A percentile compares a stretch with the other conserved stretches of the same genome.
Conservation (phyloP, 345 rosid species). For the Citrus inodora region DNA sequence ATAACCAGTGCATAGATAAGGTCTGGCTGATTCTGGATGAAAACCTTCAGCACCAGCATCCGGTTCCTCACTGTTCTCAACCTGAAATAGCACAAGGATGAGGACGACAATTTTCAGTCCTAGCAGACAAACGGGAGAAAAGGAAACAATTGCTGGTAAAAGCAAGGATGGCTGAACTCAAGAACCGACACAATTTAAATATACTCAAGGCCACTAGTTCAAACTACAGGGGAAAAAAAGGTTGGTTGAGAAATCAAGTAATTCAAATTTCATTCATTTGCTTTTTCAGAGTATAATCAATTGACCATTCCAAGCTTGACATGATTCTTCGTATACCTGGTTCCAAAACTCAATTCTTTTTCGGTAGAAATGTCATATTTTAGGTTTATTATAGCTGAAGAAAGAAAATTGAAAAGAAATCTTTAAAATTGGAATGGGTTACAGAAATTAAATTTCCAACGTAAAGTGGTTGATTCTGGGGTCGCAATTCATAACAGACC, state of each 20-base stretch:
- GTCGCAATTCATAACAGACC: neutral
- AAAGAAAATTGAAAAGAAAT: neutral
- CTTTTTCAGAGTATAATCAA: neutral
- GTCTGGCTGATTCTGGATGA: constrained; percentile 28
- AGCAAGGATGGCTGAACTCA: neutral
- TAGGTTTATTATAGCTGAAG: no score
- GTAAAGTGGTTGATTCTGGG: neutral
- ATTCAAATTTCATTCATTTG: neutral
- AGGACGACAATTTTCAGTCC: neutral
- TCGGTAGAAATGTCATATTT: no score
- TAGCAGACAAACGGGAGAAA: neutral
- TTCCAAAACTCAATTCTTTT: neutral
- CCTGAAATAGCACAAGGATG: constrained; percentile 30
- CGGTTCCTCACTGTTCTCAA: constrained; percentile 23
- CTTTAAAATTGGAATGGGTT: neutral
- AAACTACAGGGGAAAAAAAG: neutral
- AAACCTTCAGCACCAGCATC: constrained; percentile 25
- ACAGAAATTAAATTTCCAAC: neutral
- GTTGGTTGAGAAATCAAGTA: neutral
- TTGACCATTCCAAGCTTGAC: no score
- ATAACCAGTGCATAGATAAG: constrained; percentile 86
- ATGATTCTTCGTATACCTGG: neutral
- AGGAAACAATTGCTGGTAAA: neutral
- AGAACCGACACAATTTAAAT: no score
- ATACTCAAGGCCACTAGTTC: neutral